A percentile compares a stretch with the other conserved stretches of the same genome.
phyloP scores from a whole-genome alignment of 257 asterid genomes.

The Solanum acaule region DNA sequence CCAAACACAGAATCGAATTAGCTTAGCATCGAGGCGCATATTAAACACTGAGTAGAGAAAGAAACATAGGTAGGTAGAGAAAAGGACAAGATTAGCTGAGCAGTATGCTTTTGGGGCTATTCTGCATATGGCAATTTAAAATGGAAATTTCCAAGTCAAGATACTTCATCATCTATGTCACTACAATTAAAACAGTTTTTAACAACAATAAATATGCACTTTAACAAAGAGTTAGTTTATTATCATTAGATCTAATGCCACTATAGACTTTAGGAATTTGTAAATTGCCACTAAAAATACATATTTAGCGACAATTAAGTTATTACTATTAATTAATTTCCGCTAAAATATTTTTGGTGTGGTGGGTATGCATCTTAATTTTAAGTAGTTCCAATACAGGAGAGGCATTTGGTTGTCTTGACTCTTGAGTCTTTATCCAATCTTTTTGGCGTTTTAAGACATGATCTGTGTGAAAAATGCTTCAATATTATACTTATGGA shows the following conservation, averaged over 20 bases:
- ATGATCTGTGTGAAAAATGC: neutral
- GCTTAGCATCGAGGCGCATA: fast-evolving
- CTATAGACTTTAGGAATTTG: too few species aligned
- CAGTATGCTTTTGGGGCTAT: neutral
- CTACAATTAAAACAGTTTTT: too few species aligned
- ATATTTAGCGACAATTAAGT: too few species aligned
- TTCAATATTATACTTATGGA: neutral
- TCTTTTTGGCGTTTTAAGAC: neutral
- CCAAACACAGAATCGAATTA: too few species aligned
- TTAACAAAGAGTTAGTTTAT: too few species aligned
- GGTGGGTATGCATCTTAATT: neutral
- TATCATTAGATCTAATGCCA: too few species aligned
- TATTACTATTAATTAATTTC: too few species aligned
- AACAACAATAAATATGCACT: too few species aligned
- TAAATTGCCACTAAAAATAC: too few species aligned
- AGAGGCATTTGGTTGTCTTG: too few species aligned
- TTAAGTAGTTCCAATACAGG: neutral
- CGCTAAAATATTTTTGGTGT: too few species aligned
- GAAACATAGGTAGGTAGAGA: neutral
- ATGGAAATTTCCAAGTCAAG: neutral
- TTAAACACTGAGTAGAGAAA: too few species aligned
- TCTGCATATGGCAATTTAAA: neutral
- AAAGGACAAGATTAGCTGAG: neutral
- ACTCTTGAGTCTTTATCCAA: neutral
- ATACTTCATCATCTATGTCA: neutral